phyloP scores from a whole-genome alignment of 2,329 filamentous ascomycete genomes.

The Xylariaceae sp. region DNA sequence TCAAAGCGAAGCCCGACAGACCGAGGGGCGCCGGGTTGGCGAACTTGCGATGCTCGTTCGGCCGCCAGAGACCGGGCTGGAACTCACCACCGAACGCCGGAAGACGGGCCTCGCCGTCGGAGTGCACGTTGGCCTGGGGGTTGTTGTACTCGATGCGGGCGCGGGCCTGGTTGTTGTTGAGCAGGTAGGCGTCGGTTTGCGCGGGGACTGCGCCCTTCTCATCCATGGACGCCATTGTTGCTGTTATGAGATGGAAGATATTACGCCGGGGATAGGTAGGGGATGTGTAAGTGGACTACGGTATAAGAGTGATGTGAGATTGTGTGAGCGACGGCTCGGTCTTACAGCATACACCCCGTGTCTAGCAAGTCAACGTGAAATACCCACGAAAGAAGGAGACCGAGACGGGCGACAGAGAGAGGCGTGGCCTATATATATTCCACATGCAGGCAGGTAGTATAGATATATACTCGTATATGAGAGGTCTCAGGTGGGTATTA shows the following conservation, averaged over 20 bases:
- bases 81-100: slow-evolving; percentile 67
- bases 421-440: background rate
- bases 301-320: background rate
- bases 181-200: background rate
- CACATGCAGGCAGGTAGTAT: background rate
- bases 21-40: slow-evolving; percentile 76
- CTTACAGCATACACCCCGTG: background rate
- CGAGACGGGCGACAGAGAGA: background rate
- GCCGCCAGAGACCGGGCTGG: slow-evolving; percentile 63
- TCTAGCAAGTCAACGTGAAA: background rate
- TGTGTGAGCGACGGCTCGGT: background rate
- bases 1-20: slow-evolving; percentile 73
- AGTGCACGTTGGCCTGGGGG: slow-evolving; percentile 36
- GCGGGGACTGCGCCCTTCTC: background rate
- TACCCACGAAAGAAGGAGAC: background rate
- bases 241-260: background rate
- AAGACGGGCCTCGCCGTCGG: slow-evolving; percentile 36
- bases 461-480: too few relatives aligned
- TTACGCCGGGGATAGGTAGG: too few relatives aligned
- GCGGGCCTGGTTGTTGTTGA: background rate
- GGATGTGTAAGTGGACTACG: background rate
- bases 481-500: too few relatives aligned
- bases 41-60: slow-evolving; percentile 63
- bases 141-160: slow-evolving; percentile 16
- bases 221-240: background rate